phyloP scores from a whole-genome alignment of 345 rosid genomes.

The Salix exigua region DNA sequence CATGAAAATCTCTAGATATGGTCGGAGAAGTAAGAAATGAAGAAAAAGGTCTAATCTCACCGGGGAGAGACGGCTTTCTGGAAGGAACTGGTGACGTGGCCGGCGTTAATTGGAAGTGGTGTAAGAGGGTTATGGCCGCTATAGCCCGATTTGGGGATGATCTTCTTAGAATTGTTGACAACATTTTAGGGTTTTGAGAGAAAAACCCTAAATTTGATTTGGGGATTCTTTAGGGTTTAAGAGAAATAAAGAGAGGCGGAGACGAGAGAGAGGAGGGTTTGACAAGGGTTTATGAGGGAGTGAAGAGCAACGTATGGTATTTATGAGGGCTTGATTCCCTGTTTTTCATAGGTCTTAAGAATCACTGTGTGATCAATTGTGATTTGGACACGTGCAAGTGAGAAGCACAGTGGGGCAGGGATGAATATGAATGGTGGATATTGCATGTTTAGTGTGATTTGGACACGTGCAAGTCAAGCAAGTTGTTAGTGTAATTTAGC shows the following conservation, averaged over 20 bases:
- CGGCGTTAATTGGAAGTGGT: conserved; percentile 12
- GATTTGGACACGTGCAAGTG: neutral
- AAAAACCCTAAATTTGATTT: neutral
- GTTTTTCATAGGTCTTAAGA: neutral
- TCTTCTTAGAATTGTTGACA: conserved; percentile 41
- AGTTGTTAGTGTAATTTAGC: no score
- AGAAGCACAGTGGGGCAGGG: neutral
- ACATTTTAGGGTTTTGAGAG: conserved; percentile 27
- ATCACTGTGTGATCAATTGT: neutral
- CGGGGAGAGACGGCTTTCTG: neutral
- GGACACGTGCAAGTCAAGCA: no score
- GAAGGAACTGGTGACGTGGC: neutral
- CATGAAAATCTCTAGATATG: conserved; percentile 43
- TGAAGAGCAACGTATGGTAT: neutral
- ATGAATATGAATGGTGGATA: neutral
- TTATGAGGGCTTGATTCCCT: neutral
- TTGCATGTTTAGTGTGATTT: no score
- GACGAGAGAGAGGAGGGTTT: neutral
- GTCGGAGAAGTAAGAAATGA: neutral
- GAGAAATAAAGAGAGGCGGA: neutral
- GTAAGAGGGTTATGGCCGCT: conserved; percentile 18
- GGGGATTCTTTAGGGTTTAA: conserved; percentile 1
- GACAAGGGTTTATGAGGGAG: neutral
- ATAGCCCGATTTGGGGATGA: conserved; percentile 33
- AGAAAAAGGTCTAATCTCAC: neutral